These are phyloP conservation scores for Neofusicoccum parvum DNA, from an alignment of 2,329 filamentous ascomycete species.

Conservation along the genomic window DNA sequence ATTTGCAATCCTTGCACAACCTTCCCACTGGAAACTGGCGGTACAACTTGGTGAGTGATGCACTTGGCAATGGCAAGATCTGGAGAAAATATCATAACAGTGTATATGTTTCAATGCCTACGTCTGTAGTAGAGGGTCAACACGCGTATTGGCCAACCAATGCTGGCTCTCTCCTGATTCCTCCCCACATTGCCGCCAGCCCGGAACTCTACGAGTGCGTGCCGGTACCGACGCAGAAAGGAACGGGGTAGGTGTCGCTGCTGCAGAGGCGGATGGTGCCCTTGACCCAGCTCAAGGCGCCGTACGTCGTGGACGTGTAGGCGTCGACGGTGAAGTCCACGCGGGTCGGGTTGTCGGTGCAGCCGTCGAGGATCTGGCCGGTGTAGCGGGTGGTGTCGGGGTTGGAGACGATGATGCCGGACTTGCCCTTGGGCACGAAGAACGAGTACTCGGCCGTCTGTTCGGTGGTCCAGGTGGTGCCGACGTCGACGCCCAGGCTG, in stretches of 20 bases:
- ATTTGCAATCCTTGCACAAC: too few species aligned
- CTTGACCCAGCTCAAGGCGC: constrained; percentile 42
- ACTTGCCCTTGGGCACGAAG: constrained; percentile 39
- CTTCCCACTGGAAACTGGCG: too few species aligned
- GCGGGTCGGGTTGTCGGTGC: constrained; percentile 33
- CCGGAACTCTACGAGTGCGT: neutral
- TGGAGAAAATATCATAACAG: too few species aligned
- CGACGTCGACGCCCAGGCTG: neutral
- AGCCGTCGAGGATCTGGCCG: constrained; percentile 40
- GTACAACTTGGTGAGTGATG: too few species aligned
- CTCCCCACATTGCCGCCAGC: too few species aligned
- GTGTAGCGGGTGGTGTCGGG: constrained; percentile 35
- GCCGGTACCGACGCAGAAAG: constrained; percentile 43
- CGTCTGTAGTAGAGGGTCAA: too few species aligned
- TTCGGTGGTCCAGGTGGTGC: constrained; percentile 25
- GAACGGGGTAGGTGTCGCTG: constrained; percentile 39
- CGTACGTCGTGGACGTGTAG: constrained; percentile 36
- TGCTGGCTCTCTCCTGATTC: too few species aligned
- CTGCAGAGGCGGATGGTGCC: constrained; percentile 44
- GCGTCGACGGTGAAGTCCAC: constrained; percentile 38
- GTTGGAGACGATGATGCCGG: constrained; percentile 47
- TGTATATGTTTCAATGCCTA: too few species aligned
- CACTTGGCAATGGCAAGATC: too few species aligned
- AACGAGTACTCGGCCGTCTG: constrained; percentile 36
- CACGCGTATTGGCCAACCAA: too few species aligned